Conservation (phyloP, 176 grass and related monocot genomes). For the Oryza australiensis region DNA sequence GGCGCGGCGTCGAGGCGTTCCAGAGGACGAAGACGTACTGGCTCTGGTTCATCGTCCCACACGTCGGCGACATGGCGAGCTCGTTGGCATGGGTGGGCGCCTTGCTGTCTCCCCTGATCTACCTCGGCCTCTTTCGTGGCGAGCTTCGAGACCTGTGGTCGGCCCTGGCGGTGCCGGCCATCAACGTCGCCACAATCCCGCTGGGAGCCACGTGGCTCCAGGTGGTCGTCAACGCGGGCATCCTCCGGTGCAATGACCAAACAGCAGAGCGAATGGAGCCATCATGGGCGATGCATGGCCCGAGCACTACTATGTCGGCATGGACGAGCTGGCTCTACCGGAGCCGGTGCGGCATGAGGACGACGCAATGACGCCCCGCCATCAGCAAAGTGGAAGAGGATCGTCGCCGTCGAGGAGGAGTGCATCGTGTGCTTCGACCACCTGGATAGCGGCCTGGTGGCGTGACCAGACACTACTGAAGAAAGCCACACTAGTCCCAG, state of each 20-base stretch:
- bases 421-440: slow-evolving; percentile 1
- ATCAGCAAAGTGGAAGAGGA: background rate
- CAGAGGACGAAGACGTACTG: background rate
- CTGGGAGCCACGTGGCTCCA: background rate
- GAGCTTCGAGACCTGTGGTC: background rate
- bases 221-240: background rate
- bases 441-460: background rate
- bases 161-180: background rate
- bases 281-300: background rate
- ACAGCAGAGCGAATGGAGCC: background rate
- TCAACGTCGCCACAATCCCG: too few species aligned
- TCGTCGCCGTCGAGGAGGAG: background rate
- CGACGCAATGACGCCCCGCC: background rate
- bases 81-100: too few species aligned
- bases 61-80: background rate
- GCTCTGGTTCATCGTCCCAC: background rate
- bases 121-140: background rate
- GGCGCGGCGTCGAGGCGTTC: background rate
- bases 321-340: background rate
- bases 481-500: too few species aligned
- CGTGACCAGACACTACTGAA: too few species aligned
- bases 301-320: accelerated
- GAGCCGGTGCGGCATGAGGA: background rate
- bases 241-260: background rate
- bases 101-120: background rate